These are phyloP conservation scores for Didymella segeticola DNA, from an alignment of 2,329 filamentous ascomycete species.

Conservation along the genomic window DNA sequence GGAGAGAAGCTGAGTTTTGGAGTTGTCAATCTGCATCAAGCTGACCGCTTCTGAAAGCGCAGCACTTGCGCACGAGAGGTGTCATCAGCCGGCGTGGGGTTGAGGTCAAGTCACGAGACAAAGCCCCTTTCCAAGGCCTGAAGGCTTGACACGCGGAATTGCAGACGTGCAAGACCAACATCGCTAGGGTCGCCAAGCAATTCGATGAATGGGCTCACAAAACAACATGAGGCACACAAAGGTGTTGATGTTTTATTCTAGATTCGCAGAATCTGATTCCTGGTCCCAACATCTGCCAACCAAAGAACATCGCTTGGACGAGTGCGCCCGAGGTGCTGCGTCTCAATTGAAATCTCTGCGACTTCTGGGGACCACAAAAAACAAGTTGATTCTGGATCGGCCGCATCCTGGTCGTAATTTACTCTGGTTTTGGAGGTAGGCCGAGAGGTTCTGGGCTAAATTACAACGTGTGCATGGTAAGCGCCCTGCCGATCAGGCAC, in stretches of 20 bases:
- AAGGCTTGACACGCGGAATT: slow-evolving; percentile 21
- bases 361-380: slow-evolving; percentile 19
- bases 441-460: slow-evolving; percentile 19
- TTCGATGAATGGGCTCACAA: slow-evolving; percentile 14
- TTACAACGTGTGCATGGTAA: slow-evolving; percentile 32
- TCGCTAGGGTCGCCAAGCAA: slow-evolving; percentile 34
- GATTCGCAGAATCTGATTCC: slow-evolving; percentile 12
- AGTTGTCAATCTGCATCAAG: slow-evolving; percentile 10
- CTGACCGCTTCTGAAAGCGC: not conserved
- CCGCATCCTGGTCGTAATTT: slow-evolving; percentile 37
- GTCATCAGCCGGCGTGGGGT: not conserved
- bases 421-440: slow-evolving; percentile 37
- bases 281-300: slow-evolving; percentile 9
- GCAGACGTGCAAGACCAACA: slow-evolving; percentile 30
- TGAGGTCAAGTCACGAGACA: slow-evolving; percentile 17
- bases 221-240: not conserved
- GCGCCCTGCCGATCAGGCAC: slow-evolving; percentile 44
- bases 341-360: slow-evolving; percentile 33
- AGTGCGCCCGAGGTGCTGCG: slow-evolving; percentile 21
- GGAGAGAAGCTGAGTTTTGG: not conserved
- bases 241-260: slow-evolving; percentile 8
- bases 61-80: not conserved
- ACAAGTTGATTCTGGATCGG: slow-evolving; percentile 21
- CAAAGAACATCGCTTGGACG: slow-evolving; percentile 13
- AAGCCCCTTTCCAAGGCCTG: slow-evolving; percentile 36